Base-by-base conservation (phyloP, 169 alveolate species). In the Plasmodium ovale region DNA sequence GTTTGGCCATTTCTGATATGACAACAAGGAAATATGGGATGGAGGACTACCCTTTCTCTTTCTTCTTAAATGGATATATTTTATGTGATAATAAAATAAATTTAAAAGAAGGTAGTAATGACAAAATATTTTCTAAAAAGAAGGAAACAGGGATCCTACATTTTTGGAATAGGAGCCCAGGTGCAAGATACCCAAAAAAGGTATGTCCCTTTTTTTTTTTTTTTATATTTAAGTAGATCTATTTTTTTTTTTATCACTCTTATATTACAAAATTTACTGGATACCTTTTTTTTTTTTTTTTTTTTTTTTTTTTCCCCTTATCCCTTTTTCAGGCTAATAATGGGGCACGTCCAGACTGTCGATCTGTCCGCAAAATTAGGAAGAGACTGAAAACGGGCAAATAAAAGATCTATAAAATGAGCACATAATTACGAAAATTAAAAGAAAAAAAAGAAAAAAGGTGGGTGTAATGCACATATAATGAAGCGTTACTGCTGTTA, bases 311-410 rank as follows among this genome's bases (percentile, higher is more conserved):
- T 42, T 42, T 59, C 2, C 19, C 29, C 60, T 68, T 67, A 3
- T 35, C 0, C 49, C 16, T 29, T 33, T 29, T 33, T 16, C 33
- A 85, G 91, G 91, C 91, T 23, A 85, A 85, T 62, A 85, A 85
- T 44, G 91, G 91, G 56, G 87, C 91, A 58, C 91, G 91, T 12
- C 91, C 91, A 56, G 91, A 85, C 29, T 85, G 91, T 27, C 91
- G 91, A 19, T 85, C 91, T 29, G 53, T 85, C 0, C 49, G 91
- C 23, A 85, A 85, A 85, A 85, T 85, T 70, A 85, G 91, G 60
- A 85, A 85, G 54, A 51, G 91, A 23, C 49, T 85, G 10, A 85
- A 85, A 69, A 85, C 91, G 25, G 91, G 91, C 10, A 85, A 85
- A 62, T 85, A 31, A 58, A 82, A 21, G 31, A 12, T 12, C 16